Base-by-base conservation (phyloP, 352 stramenopile species). In the Phytophthora parvispora region DNA sequence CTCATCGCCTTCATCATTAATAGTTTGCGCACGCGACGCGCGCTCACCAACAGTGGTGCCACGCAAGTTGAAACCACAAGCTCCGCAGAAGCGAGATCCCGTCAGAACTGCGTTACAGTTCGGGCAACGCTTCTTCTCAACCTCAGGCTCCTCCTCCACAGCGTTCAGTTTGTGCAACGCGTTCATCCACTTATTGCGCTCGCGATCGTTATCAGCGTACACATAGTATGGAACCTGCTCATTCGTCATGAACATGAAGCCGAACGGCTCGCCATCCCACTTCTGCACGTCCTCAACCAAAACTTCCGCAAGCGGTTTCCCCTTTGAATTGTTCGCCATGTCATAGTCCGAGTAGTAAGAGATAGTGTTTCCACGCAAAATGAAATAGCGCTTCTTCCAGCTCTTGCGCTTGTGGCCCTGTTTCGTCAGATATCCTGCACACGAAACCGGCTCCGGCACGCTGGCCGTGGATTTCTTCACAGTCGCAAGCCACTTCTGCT, bases 321-420 rank as follows among this genome's bases (percentile, higher is more conserved):
- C 86, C 59, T 93, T 92, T 12, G 83, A 65, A 42, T 83, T 92
- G 58, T 95, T 95, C 8, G 90, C 87, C 60, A 92, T 89, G 61
- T 97, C 90, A 64, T 94, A 96, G 72, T 97, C 90, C 29, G 87
- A 85, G 59, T 88, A 97, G 64, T 97, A 97, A 36, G 87, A 76
- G 42, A 97, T 83, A 7, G 79, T 67, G 47, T 76, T 84, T 29
- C 90, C 90, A 29, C 90, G 90, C 34, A 97, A 61, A 55, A 96
- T 92, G 53, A 97, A 97, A 64, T 96, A 97, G 0, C 90, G 87
- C 62, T 96, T 97, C 68, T 96, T 97, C 90, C 90, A 97, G 66
- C 89, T 97, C 73, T 97, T 97, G 1, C 90, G 87, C 68, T 96
- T 97, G 72, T 97, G 90, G 25, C 90, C 90, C 76, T 97, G 90